A percentile compares a stretch with the other conserved stretches of the same genome.
These are phyloP conservation scores for Thielaviopsis populi DNA, from an alignment of 2,329 filamentous ascomycete genomes.

Conservation along the genomic window DNA sequence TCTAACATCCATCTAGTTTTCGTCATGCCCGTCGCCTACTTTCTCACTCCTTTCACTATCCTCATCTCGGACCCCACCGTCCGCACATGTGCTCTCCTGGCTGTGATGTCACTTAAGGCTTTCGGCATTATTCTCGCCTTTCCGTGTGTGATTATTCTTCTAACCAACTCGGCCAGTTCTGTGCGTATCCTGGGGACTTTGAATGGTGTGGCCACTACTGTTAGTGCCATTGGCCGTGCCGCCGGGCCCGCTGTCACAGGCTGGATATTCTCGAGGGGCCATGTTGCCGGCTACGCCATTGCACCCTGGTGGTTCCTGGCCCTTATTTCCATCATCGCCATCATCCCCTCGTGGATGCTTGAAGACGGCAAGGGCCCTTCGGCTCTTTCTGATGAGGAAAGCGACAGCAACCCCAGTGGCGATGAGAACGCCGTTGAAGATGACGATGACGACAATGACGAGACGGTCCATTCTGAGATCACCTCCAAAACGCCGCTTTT, in stretches of 20 bases:
- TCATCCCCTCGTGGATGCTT: conserved; percentile 58
- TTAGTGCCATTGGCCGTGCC: conserved; percentile 67
- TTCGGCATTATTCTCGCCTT: conserved; percentile 71
- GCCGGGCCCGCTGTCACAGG: conserved; percentile 63
- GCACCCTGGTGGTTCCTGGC: conserved; percentile 71
- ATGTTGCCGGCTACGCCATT: conserved; percentile 60
- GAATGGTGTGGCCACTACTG: conserved; percentile 77
- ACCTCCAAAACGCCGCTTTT: conserved; percentile 14
- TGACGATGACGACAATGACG: conserved; percentile 11
- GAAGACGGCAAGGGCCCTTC: conserved; percentile 57
- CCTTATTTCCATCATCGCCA: conserved; percentile 45
- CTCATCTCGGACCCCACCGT: conserved; percentile 35
- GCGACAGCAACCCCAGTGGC: not conserved
- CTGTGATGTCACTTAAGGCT: conserved; percentile 58
- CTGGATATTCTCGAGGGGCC: conserved; percentile 57
- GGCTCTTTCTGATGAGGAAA: conserved; percentile 21
- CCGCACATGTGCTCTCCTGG: conserved; percentile 49
- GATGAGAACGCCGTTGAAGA: conserved; percentile 17
- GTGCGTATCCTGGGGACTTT: conserved; percentile 69
- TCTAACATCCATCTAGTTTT: conserved; percentile 29
- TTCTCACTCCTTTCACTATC: conserved; percentile 67
- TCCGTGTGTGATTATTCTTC: conserved; percentile 74
- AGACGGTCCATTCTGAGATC: not conserved
- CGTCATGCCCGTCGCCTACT: conserved; percentile 59
- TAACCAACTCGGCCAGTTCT: conserved; percentile 72